Conservation (phyloP, 331 rosid genomes). For the Rhamnella rubrinervis region DNA sequence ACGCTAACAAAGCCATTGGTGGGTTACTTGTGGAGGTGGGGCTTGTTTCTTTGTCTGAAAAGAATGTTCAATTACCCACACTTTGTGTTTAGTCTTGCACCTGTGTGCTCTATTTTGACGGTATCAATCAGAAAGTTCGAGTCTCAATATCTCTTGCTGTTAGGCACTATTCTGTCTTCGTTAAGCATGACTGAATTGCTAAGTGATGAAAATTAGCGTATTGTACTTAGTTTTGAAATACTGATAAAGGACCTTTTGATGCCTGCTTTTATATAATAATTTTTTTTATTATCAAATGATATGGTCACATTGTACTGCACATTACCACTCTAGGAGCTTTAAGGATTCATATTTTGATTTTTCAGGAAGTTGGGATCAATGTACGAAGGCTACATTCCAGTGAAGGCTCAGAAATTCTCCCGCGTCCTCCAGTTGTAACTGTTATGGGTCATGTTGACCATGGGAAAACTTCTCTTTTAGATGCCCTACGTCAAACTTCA, state of each 20-base stretch:
- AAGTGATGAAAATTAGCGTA: not conserved
- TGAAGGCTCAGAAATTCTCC: constrained; percentile 66
- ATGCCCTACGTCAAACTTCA: constrained; percentile 89
- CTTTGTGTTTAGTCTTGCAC: not conserved
- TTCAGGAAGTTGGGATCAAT: constrained; percentile 80
- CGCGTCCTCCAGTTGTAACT: constrained; percentile 86
- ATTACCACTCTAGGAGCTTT: not conserved
- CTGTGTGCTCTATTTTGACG: not conserved
- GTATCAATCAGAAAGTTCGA: not conserved
- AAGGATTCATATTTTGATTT: constrained; percentile 12
- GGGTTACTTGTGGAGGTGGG: not conserved
- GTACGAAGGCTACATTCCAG: constrained; percentile 76
- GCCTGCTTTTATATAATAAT: not conserved
- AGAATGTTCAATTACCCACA: not conserved
- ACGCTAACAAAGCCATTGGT: not conserved
- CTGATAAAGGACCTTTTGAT: not conserved
- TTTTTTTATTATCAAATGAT: constrained; percentile 2
- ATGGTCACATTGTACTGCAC: constrained; percentile 4
- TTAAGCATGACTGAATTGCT: not conserved
- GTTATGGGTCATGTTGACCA: constrained; percentile 99
- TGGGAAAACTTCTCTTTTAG: constrained; percentile 94
- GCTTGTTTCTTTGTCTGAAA: too few relatives aligned
- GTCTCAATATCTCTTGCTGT: not conserved
- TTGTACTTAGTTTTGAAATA: constrained; percentile 9
- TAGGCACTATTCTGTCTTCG: not conserved